phyloP scores from a whole-genome alignment of 176 grass and related monocot species.

The Stipa capillata region DNA sequence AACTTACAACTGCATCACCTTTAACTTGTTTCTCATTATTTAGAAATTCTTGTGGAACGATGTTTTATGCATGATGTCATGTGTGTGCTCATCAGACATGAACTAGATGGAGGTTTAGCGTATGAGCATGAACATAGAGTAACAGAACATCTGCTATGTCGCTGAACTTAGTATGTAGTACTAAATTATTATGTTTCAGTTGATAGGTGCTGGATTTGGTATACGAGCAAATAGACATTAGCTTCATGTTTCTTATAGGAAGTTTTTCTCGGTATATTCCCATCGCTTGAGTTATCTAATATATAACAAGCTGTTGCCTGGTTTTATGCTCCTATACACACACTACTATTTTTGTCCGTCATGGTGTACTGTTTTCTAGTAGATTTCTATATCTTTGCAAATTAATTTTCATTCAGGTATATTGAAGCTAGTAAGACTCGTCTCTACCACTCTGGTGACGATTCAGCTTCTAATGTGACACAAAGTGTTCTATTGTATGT shows the following conservation, averaged over 20 bases:
- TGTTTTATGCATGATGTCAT: too few relatives aligned
- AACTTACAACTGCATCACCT: background rate
- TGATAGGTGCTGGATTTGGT: background rate
- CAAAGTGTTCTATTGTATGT: conserved; percentile 83
- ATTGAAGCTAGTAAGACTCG: conserved; percentile 98
- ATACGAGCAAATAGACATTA: background rate
- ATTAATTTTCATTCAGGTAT: conserved; percentile 52
- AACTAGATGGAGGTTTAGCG: background rate
- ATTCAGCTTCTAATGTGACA: conserved; percentile 43
- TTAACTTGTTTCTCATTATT: too few relatives aligned
- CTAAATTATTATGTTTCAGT: background rate
- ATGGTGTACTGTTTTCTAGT: background rate
- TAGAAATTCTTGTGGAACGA: too few relatives aligned
- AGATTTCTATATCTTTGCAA: background rate
- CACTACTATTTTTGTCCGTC: background rate
- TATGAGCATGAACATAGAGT: background rate
- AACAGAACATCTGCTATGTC: background rate
- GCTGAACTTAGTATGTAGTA: background rate
- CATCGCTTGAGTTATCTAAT: background rate
- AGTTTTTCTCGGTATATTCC: background rate
- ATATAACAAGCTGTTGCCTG: background rate
- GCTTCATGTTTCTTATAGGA: background rate
- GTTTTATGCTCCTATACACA: background rate
- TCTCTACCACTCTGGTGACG: conserved; percentile 68
- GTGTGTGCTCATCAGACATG: too few relatives aligned